Percentiles rank a stretch among this genome's conserved stretches.
Conservation (phyloP, 2,329 filamentous ascomycete species). For the Parafenestella ontariensis region DNA sequence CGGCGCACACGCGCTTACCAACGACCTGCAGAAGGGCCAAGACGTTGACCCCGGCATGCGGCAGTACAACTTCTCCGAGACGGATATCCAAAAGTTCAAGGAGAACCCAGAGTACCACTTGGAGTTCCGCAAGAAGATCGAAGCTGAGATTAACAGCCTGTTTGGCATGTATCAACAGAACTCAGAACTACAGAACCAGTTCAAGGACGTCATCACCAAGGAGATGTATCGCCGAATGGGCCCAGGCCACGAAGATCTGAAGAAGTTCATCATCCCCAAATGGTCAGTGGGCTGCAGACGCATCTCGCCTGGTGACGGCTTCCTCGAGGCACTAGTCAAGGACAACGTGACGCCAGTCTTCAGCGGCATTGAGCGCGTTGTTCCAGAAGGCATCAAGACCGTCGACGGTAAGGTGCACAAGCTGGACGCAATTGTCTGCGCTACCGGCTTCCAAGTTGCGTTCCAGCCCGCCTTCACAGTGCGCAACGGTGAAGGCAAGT, state of each 20-base stretch:
- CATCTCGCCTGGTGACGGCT: constrained; percentile 43
- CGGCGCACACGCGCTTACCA: constrained; percentile 43
- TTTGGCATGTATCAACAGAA: constrained; percentile 62
- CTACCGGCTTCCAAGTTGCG: constrained; percentile 44
- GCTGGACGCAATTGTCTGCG: constrained; percentile 42
- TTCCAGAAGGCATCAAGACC: constrained; percentile 48
- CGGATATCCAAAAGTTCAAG: constrained; percentile 64
- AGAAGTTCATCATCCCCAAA: constrained; percentile 56
- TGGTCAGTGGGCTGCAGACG: constrained; percentile 54
- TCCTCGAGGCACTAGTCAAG: constrained; percentile 40
- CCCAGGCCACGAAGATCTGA: constrained; percentile 51
- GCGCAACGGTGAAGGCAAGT: constrained; percentile 43
- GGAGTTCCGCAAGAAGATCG: constrained; percentile 57
- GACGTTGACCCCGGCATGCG: constrained; percentile 51
- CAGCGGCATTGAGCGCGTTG: constrained; percentile 33
- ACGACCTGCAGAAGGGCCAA: constrained; percentile 43
- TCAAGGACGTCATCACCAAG: constrained; percentile 49
- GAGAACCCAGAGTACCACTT: constrained; percentile 64
- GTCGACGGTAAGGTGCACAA: constrained; percentile 39
- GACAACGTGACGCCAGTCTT: constrained; percentile 39
- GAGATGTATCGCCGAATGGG: constrained; percentile 52
- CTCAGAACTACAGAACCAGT: constrained; percentile 53
- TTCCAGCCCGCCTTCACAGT: constrained; percentile 56
- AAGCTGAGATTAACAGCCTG: constrained; percentile 59
- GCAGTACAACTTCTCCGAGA: constrained; percentile 56